Conservation (phyloP, 2,329 filamentous ascomycete genomes). For the Hypoxylon sp. region DNA sequence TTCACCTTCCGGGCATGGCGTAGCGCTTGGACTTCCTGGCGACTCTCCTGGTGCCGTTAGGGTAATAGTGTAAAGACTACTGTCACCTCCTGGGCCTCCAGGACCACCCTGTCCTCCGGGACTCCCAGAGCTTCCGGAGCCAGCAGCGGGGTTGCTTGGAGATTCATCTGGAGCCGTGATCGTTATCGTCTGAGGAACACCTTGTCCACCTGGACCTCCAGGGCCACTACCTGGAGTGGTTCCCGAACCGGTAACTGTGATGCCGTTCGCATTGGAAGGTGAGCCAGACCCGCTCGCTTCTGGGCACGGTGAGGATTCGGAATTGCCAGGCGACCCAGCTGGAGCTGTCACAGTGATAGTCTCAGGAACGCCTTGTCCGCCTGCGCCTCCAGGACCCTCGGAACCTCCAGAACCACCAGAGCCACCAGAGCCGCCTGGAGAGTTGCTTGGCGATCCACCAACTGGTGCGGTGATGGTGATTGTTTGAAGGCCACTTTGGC, state of each 20-base stretch:
- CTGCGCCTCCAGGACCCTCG: constrained; percentile 25
- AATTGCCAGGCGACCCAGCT: constrained; percentile 27
- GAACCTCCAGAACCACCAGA: constrained; percentile 25
- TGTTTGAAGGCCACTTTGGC: constrained; percentile 29
- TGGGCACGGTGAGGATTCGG: constrained; percentile 34
- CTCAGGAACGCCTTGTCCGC: constrained; percentile 27
- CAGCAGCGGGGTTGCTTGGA: constrained; percentile 34
- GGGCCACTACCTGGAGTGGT: constrained; percentile 20
- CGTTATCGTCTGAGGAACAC: constrained; percentile 39
- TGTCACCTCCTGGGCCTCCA: constrained; percentile 26
- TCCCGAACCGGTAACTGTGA: constrained; percentile 31
- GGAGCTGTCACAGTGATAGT: constrained; percentile 42
- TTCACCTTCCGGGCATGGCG: constrained; percentile 27
- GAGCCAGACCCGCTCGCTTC: constrained; percentile 24
- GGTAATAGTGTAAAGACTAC: constrained; percentile 27
- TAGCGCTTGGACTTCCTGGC: constrained; percentile 10
- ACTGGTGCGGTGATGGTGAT: constrained; percentile 37
- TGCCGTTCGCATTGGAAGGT: constrained; percentile 15
- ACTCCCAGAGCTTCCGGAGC: constrained; percentile 26
- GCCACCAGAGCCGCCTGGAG: constrained; percentile 7
- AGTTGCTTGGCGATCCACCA: constrained; percentile 25
- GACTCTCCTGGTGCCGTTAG: constrained; percentile 28
- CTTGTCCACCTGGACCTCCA: constrained; percentile 33
- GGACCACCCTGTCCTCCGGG: constrained; percentile 23
- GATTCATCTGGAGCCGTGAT: constrained; percentile 37